Evolutionary conservation across 1,284 basidiomycete genomes (phyloP).

Genomic region (Fomitiporia mediterranea): DNA sequence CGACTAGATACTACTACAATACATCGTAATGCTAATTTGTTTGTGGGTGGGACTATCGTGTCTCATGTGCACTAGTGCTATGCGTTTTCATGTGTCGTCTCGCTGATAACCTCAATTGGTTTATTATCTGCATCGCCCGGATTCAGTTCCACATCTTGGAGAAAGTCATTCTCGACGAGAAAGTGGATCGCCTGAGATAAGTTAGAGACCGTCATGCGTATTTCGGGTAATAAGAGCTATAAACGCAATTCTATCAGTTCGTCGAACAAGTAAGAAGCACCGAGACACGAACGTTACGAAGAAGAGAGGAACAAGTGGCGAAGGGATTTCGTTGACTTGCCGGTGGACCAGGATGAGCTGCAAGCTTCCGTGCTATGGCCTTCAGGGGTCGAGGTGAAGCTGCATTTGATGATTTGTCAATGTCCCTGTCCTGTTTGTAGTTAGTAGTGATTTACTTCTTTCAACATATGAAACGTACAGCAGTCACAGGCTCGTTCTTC

Average conservation of each 20-base stretch:
- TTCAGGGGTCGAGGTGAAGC: background rate
- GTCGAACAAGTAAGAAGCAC: background rate
- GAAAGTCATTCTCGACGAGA: slow-evolving; percentile 88
- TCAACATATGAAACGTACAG: too few species aligned
- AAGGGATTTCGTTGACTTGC: slow-evolving; percentile 57
- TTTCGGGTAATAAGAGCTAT: slow-evolving; percentile 84
- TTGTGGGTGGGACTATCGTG: too few species aligned
- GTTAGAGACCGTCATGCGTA: slow-evolving; percentile 87
- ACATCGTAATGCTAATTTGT: too few species aligned
- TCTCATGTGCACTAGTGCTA: too few species aligned
- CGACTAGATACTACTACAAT: too few species aligned
- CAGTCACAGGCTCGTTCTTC: too few species aligned
- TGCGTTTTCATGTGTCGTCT: slow-evolving; percentile 22
- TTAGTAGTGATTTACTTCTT: background rate
- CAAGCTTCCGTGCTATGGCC: slow-evolving; percentile 27
- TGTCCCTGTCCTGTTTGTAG: background rate
- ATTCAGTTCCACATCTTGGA: slow-evolving; percentile 76
- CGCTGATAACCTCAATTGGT: slow-evolving; percentile 56
- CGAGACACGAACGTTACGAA: slow-evolving; percentile 61
- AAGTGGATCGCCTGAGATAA: slow-evolving; percentile 92
- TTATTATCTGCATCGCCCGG: slow-evolving; percentile 75
- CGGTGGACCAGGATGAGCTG: slow-evolving; percentile 47
- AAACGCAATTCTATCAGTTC: background rate
- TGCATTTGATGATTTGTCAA: background rate
- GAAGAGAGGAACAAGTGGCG: slow-evolving; percentile 56